Base-by-base conservation (phyloP, 805 yeast species). In the Pichia manshurica region DNA sequence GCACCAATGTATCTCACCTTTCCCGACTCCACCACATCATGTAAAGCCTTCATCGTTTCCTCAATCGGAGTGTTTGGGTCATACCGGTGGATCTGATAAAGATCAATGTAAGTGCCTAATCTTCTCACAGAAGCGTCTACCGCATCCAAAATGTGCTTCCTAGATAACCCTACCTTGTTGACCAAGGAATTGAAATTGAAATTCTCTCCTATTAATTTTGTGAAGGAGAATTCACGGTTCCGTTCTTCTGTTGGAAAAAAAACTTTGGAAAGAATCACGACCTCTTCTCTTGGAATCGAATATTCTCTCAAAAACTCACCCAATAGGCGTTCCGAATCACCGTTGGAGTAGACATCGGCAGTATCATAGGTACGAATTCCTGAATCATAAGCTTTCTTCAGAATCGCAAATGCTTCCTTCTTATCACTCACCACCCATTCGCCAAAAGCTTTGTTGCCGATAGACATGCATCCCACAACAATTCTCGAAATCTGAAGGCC, bases 1-100 rank as follows among this genome's bases (percentile, higher is more conserved):
- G 84, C 83, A 20, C 85, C 84, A 48, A 80, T 70, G 58, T 80
- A 80, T 44, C 82, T 66, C 6, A 68, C 69, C 28, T 64, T 57
- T 13, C 82, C 82, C 31, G 56, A 48, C 23, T 66, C 63, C 17
- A 77, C 73, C 10, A 76, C 69, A 51, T 74, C 78, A 55, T 80
- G 73, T 56, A 79, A 63, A 0, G 83, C 74, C 56, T 62, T 72
- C 81, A 80, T 78, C 32, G 71, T 71, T 53, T 81, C 84, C 46
- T 68, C 68, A 47, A 71, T 69, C 35, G 81, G 76, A 4, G 75
- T 70, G 3, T 63, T 57, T 17, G 53, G 55, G 58, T 80, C 85
- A 38, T 70, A 60, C 47, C 84, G 63, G 61, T 80, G 85, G 52
- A 80, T 76, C 60, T 78, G 84, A 17, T 71, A 64, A 16, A 80